Conservation (phyloP, 257 asterid genomes). For the Fraxinus anomala region DNA sequence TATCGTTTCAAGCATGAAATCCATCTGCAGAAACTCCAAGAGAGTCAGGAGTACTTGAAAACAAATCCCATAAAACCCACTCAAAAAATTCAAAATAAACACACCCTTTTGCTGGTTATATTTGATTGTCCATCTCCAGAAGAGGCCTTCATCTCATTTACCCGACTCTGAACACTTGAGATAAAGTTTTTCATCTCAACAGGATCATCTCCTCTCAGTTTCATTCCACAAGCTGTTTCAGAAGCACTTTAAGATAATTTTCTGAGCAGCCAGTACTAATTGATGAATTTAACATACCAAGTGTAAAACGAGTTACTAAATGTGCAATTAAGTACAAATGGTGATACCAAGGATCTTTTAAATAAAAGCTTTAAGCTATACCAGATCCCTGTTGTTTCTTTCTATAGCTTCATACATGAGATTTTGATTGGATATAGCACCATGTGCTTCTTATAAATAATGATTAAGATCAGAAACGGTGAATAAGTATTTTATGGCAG, state of each 20-base stretch:
- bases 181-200: conserved; percentile 85
- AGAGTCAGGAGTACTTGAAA: conserved; percentile 24
- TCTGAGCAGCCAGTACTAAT: background rate
- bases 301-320: background rate
- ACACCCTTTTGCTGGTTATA: conserved; percentile 68
- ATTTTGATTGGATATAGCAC: background rate
- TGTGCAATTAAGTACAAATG: background rate
- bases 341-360: background rate
- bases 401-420: background rate
- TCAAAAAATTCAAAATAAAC: conserved; percentile 22
- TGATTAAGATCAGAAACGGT: background rate
- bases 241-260: conserved; percentile 23
- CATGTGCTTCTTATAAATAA: background rate
- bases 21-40: conserved; percentile 62
- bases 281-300: conserved; percentile 3
- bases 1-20: conserved; percentile 86
- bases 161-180: conserved; percentile 71
- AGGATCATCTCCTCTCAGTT: conserved; percentile 92
- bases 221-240: conserved; percentile 92
- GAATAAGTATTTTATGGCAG: background rate
- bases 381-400: background rate
- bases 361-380: background rate
- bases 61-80: conserved; percentile 22
- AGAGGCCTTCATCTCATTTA: conserved; percentile 26
- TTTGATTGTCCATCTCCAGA: conserved; percentile 57